Conservation (phyloP, 2,329 filamentous ascomycete genomes). For the Drechslera avenae region DNA sequence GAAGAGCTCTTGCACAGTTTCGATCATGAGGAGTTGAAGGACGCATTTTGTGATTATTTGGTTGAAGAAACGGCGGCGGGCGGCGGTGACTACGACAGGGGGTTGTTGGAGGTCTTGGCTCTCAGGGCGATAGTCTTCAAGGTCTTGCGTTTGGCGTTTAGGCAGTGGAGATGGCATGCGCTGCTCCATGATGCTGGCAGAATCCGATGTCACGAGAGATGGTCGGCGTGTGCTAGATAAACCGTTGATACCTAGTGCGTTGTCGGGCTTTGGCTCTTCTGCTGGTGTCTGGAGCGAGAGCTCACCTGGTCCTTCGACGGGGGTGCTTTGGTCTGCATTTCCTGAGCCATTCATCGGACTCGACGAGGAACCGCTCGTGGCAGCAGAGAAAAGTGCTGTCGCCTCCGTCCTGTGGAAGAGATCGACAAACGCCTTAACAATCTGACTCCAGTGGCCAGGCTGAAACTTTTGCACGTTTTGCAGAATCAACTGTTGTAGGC, state of each 20-base stretch:
- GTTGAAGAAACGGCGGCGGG: conserved; percentile 95
- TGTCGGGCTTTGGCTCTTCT: conserved; percentile 40
- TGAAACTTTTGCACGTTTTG: conserved; percentile 95
- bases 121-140: conserved; percentile 88
- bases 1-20: conserved; percentile 98
- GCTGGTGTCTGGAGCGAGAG: conserved; percentile 43
- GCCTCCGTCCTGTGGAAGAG: conserved; percentile 94
- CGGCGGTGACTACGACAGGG: conserved; percentile 88
- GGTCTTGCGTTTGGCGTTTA: conserved; percentile 50
- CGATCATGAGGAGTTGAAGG: conserved; percentile 96
- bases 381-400: conserved; percentile 92
- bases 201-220: conserved; percentile 40
- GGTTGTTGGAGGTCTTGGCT: conserved; percentile 73
- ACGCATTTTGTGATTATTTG: conserved; percentile 99
- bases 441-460: conserved; percentile 86
- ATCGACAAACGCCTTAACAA: conserved; percentile 94
- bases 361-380: conserved; percentile 53
- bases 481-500: conserved; percentile 91
- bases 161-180: conserved; percentile 42
- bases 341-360: conserved; percentile 58
- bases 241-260: conserved; percentile 54
- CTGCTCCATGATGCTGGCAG: conserved; percentile 27
- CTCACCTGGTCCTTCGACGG: conserved; percentile 38
- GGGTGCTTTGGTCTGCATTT: conserved; percentile 50
- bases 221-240: conserved; percentile 36